Conservation (phyloP, 2,329 filamentous ascomycete genomes). For the Scytalidium lignicola region DNA sequence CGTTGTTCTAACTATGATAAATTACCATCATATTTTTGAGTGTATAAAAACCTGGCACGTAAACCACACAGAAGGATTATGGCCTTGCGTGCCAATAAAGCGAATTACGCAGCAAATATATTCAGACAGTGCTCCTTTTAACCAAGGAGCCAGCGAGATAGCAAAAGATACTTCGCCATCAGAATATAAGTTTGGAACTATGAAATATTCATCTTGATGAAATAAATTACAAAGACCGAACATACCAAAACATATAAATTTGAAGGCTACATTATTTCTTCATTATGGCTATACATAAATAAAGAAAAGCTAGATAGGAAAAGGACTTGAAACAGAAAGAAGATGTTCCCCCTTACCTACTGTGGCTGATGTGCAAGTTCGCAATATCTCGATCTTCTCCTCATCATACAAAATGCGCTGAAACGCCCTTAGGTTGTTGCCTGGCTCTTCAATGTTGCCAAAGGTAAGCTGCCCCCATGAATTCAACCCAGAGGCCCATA, state of each 20-base stretch:
- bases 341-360: conserved; percentile 36
- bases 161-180: no score
- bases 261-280: neutral
- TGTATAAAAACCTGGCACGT: no score
- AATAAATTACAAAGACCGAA: no score
- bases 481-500: conserved; percentile 54
- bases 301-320: neutral
- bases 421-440: conserved; percentile 42
- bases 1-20: conserved; percentile 12
- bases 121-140: no score
- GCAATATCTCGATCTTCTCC: conserved; percentile 29
- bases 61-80: no score
- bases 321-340: conserved; percentile 8
- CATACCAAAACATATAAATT: conserved; percentile 4
- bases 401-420: conserved; percentile 34
- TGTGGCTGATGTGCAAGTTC: conserved; percentile 39
- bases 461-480: conserved; percentile 52
- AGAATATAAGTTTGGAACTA: no score
- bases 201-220: no score
- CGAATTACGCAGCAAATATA: no score
- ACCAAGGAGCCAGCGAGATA: no score
- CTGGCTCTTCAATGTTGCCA: conserved; percentile 29
- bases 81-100: no score
- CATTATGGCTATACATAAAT: no score
- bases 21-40: conserved; percentile 1